Evolutionary conservation across 2,329 filamentous ascomycete genomes (phyloP).

Genomic region (Mariannaea sp.): DNA sequence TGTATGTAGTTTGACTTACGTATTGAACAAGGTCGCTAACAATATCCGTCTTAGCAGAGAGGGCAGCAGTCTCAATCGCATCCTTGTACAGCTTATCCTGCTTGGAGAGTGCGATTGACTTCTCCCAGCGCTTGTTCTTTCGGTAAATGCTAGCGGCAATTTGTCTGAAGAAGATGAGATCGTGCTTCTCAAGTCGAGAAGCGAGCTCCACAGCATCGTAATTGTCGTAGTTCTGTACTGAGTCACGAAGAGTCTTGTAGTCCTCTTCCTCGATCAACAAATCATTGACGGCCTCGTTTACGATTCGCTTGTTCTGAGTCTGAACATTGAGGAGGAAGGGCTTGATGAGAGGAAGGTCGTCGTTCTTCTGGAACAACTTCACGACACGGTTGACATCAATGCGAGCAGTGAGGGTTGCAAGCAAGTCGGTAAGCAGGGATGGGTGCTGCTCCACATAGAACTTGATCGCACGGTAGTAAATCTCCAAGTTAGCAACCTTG

Average conservation of each 20-base stretch:
- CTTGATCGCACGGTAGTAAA: slow-evolving; percentile 96
- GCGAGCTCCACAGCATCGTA: slow-evolving; percentile 95
- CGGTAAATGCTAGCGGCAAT: slow-evolving; percentile 98
- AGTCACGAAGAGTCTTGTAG: slow-evolving; percentile 97
- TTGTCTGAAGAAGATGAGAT: slow-evolving; percentile 98
- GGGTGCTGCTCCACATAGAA: slow-evolving; percentile 98
- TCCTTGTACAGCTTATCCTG: slow-evolving; percentile 99
- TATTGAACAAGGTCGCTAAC: slow-evolving; percentile 96
- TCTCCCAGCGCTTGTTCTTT: slow-evolving; percentile 99
- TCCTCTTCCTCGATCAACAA: slow-evolving; percentile 98
- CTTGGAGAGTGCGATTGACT: slow-evolving; percentile 96
- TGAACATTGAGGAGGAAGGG: slow-evolving; percentile 97
- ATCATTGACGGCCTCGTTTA: slow-evolving; percentile 98
- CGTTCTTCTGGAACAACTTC: slow-evolving; percentile 97
- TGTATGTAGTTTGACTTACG: no score
- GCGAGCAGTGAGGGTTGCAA: slow-evolving; percentile 87
- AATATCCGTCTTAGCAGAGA: slow-evolving; percentile 87
- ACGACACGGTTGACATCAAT: slow-evolving; percentile 99
- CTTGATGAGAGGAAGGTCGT: slow-evolving; percentile 98
- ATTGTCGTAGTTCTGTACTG: slow-evolving; percentile 98
- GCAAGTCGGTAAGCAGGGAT: slow-evolving; percentile 89
- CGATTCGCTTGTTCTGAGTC: slow-evolving; percentile 94
- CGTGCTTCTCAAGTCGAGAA: slow-evolving; percentile 92
- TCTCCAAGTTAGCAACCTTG: slow-evolving; percentile 98
- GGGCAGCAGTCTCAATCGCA: slow-evolving; percentile 94